These are phyloP conservation scores for Phlyctochytrium arcticum DNA, from an alignment of 192 early-diverging fungal species.

Conservation along the genomic window DNA sequence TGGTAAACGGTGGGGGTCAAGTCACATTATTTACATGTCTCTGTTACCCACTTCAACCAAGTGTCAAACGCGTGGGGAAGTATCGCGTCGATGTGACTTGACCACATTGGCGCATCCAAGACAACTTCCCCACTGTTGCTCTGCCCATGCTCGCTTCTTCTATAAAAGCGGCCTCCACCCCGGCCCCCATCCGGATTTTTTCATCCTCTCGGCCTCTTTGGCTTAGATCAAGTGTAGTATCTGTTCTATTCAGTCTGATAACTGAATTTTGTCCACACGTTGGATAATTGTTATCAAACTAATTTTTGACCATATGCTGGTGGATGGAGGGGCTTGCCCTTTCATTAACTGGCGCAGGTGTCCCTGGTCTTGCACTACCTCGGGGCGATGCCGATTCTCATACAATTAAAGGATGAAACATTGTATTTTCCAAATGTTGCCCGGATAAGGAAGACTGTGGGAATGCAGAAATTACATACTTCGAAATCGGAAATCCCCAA, in stretches of 20 bases:
- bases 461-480: no score
- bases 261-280: conserved; percentile 50
- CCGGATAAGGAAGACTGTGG: no score
- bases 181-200: conserved; percentile 18
- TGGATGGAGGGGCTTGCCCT: conserved; percentile 45
- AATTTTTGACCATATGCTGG: conserved; percentile 51
- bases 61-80: no score
- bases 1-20: no score
- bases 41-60: no score
- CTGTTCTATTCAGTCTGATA: conserved; percentile 77
- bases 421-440: no score
- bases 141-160: no score
- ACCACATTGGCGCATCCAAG: no score
- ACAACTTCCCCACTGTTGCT: no score
- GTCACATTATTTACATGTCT: no score
- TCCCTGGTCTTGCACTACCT: conserved; percentile 63
- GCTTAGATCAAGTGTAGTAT: conserved; percentile 91
- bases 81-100: no score
- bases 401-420: conserved; percentile 15
- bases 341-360: conserved; percentile 48
- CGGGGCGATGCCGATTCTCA: conserved; percentile 42
- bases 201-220: conserved; percentile 76
- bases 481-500: no score
- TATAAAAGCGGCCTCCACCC: conserved; percentile 17
- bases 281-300: conserved; percentile 48